Evolutionary conservation across 2,329 filamentous ascomycete genomes (phyloP).

Genomic region (Colletotrichum phormii): DNA sequence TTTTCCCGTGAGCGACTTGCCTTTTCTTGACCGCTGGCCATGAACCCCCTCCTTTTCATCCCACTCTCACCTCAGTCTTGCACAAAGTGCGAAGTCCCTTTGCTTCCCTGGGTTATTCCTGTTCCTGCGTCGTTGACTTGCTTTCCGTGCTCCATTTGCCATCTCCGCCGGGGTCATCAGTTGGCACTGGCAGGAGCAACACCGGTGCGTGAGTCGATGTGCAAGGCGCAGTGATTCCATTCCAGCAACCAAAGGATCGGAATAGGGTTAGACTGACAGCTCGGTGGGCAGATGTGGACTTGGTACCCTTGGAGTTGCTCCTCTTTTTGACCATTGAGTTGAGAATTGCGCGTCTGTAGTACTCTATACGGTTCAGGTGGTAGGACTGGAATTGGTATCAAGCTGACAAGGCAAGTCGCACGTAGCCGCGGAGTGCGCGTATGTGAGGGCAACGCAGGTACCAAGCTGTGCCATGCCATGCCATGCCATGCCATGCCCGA

Average conservation of each 20-base stretch:
- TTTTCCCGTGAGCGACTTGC: neutral
- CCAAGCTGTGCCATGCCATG: constrained; percentile 8
- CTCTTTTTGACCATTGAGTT: neutral
- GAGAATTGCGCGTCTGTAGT: neutral
- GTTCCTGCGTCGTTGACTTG: constrained; percentile 2
- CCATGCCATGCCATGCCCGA: neutral
- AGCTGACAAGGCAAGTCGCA: neutral
- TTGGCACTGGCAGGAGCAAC: constrained; percentile 20
- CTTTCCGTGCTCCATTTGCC: neutral
- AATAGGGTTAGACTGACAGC: constrained; percentile 8
- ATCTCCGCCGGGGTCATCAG: constrained; percentile 7
- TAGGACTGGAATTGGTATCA: neutral
- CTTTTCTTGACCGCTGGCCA: constrained; percentile 5
- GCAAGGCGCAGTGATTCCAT: constrained; percentile 29
- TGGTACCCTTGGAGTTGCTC: neutral
- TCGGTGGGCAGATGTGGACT: constrained; percentile 18
- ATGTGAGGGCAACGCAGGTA: constrained; percentile 31
- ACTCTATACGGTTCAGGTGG: constrained; percentile 15
- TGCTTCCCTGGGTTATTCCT: neutral
- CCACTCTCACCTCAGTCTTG: constrained; percentile 17
- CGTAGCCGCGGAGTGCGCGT: constrained; percentile 18
- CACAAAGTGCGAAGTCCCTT: constrained; percentile 3
- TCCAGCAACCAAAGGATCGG: constrained; percentile 10
- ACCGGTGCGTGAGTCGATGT: constrained; percentile 16
- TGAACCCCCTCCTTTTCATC: constrained; percentile 20